Evolutionary conservation across 2,329 filamentous ascomycete genomes (phyloP).

Genomic region (Talaromyces sp.): DNA sequence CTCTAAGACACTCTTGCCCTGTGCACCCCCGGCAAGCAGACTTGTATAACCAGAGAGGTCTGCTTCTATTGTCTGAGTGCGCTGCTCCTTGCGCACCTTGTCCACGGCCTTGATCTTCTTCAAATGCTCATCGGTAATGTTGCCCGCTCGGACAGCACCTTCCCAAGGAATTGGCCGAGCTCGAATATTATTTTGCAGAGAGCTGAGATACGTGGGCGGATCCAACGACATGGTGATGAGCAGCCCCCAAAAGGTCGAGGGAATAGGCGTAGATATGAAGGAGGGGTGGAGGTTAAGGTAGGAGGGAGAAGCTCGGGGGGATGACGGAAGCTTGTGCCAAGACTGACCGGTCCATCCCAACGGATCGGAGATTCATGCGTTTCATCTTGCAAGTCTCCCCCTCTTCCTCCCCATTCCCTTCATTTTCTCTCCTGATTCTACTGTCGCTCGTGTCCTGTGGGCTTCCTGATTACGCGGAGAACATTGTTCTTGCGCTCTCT

Average conservation of each 20-base stretch:
- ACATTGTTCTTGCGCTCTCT: neutral
- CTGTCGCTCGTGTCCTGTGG: neutral
- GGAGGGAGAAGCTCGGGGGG: slow-evolving; percentile 22
- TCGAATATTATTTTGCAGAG: slow-evolving; percentile 95
- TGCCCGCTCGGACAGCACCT: slow-evolving; percentile 88
- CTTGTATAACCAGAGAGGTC: slow-evolving; percentile 79
- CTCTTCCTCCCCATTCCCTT: slow-evolving; percentile 1
- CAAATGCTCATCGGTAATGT: slow-evolving; percentile 90
- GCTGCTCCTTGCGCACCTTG: slow-evolving; percentile 90
- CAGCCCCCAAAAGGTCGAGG: slow-evolving; percentile 6
- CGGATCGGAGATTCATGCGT: slow-evolving; percentile 10
- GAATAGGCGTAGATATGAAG: slow-evolving; percentile 8
- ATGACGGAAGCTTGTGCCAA: slow-evolving; percentile 32
- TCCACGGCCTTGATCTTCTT: slow-evolving; percentile 96
- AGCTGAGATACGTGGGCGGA: slow-evolving; percentile 82
- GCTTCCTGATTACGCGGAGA: neutral
- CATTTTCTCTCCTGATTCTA: slow-evolving; percentile 1
- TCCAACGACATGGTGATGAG: slow-evolving; percentile 76
- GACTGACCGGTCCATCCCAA: slow-evolving; percentile 23
- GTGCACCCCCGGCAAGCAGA: slow-evolving; percentile 72
- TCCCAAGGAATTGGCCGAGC: slow-evolving; percentile 97
- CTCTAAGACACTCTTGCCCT: slow-evolving; percentile 76
- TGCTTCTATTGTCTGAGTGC: slow-evolving; percentile 76
- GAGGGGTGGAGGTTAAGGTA: slow-evolving; percentile 14
- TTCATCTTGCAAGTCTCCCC: slow-evolving; percentile 16